Evolutionary conservation across 768 basidiomycete genomes (phyloP).

Genomic region (Suillus fuscotomentosus): DNA sequence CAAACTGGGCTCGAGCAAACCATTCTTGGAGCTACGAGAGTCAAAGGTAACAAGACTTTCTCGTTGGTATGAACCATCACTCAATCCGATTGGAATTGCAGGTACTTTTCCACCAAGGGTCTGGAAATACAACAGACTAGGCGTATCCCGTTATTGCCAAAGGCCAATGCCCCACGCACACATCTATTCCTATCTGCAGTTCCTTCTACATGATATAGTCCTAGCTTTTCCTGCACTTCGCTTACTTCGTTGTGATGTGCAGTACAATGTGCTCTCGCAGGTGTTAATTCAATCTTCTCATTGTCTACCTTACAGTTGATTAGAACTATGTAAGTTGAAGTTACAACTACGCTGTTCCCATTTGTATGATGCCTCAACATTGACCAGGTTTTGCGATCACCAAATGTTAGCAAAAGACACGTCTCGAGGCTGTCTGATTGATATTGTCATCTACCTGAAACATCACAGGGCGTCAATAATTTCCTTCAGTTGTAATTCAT

Average conservation of each 20-base stretch:
- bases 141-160: no score
- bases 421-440: background rate
- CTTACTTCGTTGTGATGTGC: no score
- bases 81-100: no score
- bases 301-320: background rate
- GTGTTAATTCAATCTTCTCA: background rate
- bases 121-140: no score
- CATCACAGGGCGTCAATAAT: constrained; percentile 81
- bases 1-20: no score
- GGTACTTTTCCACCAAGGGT: no score
- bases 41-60: background rate
- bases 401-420: background rate
- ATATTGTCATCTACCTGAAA: constrained; percentile 8
- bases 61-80: background rate
- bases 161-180: no score
- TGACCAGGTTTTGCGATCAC: background rate
- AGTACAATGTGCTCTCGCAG: no score
- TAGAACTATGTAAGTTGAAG: background rate
- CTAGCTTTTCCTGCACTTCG: no score
- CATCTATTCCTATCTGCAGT: no score
- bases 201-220: no score
- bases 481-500: constrained; percentile 76
- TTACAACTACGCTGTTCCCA: background rate
- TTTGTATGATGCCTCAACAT: background rate
- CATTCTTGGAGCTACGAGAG: constrained; percentile 13